Conservation (phyloP, 371 early-diverging fungal species). For the Rhizopus sp. region DNA sequence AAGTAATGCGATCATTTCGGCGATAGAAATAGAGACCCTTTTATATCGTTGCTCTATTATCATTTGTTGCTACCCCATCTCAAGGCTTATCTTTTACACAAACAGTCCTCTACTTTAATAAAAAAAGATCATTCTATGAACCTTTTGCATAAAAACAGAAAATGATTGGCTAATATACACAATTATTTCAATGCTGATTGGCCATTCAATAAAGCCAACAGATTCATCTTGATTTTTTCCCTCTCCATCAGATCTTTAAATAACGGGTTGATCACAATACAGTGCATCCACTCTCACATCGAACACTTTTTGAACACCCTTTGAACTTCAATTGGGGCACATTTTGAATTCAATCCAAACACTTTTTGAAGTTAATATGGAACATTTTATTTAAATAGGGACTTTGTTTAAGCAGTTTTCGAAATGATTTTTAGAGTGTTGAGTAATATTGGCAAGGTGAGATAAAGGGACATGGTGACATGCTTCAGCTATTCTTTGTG, state of each 20-base stretch:
- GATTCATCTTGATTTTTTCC: no score
- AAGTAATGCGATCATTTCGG: background rate
- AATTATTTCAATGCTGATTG: no score
- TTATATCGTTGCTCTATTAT: no score
- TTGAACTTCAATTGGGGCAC: constrained; percentile 6
- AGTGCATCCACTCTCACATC: constrained; percentile 16
- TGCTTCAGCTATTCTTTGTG: constrained; percentile 24
- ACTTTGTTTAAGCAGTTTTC: constrained; percentile 13
- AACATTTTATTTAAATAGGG: constrained; percentile 12
- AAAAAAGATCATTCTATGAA: no score
- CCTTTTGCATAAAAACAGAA: no score
- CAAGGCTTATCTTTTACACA: no score
- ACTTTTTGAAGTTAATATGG: constrained; percentile 11
- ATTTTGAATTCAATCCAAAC: background rate
- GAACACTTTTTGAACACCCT: constrained; percentile 12
- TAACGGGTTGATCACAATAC: no score
- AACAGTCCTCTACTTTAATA: no score
- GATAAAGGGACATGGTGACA: constrained; percentile 17
- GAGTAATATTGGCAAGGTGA: constrained; percentile 21
- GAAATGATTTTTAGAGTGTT: constrained; percentile 22
- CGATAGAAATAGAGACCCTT: background rate
- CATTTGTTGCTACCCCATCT: no score
- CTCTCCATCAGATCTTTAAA: no score
- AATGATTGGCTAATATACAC: no score
- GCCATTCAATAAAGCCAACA: no score